Base-by-base conservation (phyloP, 192 early-diverging fungal species). In the Pecoramyces ruminantium region DNA sequence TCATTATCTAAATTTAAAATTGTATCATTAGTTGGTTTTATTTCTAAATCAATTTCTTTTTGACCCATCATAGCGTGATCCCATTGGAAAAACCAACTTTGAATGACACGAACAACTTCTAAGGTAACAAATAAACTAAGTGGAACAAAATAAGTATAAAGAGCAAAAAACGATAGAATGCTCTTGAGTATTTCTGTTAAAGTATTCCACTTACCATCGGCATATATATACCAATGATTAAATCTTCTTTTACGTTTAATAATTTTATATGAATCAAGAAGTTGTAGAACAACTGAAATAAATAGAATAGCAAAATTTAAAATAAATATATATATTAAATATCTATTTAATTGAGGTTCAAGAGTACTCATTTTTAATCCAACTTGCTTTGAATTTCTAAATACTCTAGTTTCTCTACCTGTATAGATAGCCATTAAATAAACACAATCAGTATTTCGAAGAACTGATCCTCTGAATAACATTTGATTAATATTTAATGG, bases 401-500 rank as follows among this genome's bases (percentile, higher is more conserved):
- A 67, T 67, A 67, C 51, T 27, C 25, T 89, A 38, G 88, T 87
- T 29, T 89, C 88, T 78, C 86, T 84, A 29, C 88, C 88, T n/a
- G 88, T 88, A 79, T 84, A 89, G 4, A 89, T 81, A 0, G 92
- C 93, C 79, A 94, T 87, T 28, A 92, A 95, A 83, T 88, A 93
- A 29, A 95, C 85, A 67, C 92, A 93, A 4, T 91, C 89, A 0
- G 95, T 96, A 82, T 97, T 97, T 79, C 93, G 85, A 29, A 97
- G 87, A n/a, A 93, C 90, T 2, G 95, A 91, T 29, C 96, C 97
- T 77, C 96, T 92, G 79, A 95, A 89, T 14, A 96, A 85, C 77
- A 97, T 84, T 84, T 98, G 92, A 78, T 89, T 88, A 81, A 94
- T 89, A 29, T 93, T 93, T 28, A 96, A 86, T 4, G 94, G 88